phyloP scores from a whole-genome alignment of 2,329 filamentous ascomycete species.

The Phaeosphaeriaceae sp. region DNA sequence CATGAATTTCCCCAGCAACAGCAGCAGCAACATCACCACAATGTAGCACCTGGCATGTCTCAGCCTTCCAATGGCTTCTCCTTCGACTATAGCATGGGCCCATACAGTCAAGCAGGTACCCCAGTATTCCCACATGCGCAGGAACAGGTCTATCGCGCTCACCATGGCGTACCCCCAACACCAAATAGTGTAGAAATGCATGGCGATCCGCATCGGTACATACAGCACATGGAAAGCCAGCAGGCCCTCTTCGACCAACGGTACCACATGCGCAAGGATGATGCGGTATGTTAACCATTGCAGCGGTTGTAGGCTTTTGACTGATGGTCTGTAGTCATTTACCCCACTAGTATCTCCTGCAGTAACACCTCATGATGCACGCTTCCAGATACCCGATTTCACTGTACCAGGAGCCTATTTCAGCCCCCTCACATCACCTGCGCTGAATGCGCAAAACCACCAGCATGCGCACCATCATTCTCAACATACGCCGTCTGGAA shows the following conservation, averaged over 20 bases:
- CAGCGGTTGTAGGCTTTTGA: slow-evolving; percentile 6
- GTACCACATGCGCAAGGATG: slow-evolving; percentile 71
- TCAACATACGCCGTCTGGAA: slow-evolving; percentile 56
- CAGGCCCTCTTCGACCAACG: slow-evolving; percentile 69
- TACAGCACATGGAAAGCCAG: slow-evolving; percentile 61
- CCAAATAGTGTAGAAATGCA: slow-evolving; percentile 82
- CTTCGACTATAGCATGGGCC: slow-evolving; percentile 44
- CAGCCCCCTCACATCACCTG: slow-evolving; percentile 81
- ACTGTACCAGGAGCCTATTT: slow-evolving; percentile 76
- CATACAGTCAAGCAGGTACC: slow-evolving; percentile 45
- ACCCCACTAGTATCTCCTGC: slow-evolving; percentile 85
- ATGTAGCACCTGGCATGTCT: slow-evolving; percentile 26
- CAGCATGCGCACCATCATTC: slow-evolving; percentile 38
- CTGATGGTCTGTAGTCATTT: slow-evolving; percentile 66
- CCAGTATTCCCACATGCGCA: slow-evolving; percentile 50
- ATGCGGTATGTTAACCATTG: slow-evolving; percentile 60
- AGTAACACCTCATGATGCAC: slow-evolving; percentile 77
- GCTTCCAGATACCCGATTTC: slow-evolving; percentile 65
- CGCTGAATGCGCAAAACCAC: slow-evolving; percentile 72
- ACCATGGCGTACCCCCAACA: slow-evolving; percentile 74
- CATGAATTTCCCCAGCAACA: slow-evolving; percentile 37
- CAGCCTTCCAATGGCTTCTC: slow-evolving; percentile 31
- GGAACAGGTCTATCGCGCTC: slow-evolving; percentile 55
- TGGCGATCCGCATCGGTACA: slow-evolving; percentile 62
- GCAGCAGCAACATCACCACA: slow-evolving; percentile 30